phyloP scores from a whole-genome alignment of 192 early-diverging fungal genomes.

The Backusella tarrabulga region DNA sequence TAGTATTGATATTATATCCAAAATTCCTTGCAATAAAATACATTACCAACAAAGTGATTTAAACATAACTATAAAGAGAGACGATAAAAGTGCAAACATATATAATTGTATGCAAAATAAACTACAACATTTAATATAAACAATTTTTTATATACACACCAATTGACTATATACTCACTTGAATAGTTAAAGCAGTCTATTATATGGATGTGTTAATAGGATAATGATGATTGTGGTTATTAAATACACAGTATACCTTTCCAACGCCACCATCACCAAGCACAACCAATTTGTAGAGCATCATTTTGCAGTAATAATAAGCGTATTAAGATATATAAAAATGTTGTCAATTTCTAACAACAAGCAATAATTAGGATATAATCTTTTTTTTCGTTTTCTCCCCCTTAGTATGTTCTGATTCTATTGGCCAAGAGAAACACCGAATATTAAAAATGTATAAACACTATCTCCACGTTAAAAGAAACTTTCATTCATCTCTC shows the following conservation, averaged over 20 bases:
- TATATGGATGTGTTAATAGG: neutral
- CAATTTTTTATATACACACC: neutral
- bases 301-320: conserved; percentile 52
- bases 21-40: neutral
- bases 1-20: neutral
- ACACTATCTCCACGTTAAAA: neutral
- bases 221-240: neutral
- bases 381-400: neutral
- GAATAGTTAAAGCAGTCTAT: conserved; percentile 41
- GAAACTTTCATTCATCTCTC: neutral
- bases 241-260: conserved; percentile 17
- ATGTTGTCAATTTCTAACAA: neutral
- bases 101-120: neutral
- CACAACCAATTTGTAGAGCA: conserved; percentile 95
- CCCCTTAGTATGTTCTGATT: neutral
- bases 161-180: conserved; percentile 17
- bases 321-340: neutral
- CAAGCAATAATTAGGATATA: neutral
- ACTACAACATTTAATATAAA: neutral
- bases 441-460: neutral
- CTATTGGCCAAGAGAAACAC: neutral
- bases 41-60: conserved; percentile 45
- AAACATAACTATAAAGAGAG: conserved; percentile 33
- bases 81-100: neutral
- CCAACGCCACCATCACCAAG: conserved; percentile 88